Evolutionary conservation across 164 flowering plant species (phyloP), one percentile per base, ranked within the genome.

Genomic region (Litsea cubeba): DNA sequence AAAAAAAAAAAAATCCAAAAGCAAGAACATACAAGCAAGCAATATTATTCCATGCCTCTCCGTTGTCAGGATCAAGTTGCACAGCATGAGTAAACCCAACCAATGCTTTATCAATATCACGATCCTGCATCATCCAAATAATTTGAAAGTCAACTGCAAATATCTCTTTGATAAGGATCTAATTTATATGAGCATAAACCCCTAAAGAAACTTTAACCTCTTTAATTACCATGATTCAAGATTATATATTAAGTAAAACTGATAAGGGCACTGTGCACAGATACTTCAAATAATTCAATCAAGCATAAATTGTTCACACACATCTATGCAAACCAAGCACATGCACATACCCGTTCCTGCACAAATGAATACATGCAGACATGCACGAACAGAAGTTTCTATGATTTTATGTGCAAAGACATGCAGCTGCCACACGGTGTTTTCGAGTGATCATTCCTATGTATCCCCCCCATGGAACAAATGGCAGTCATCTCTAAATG

Each of bases 1-100:
- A 69, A 50, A n/a, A 10, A 50, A 62, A 2, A 20, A 5, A 20
- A 35, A 32, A 71, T 57, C n/a, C 18, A 6, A 35, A 60, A 23
- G 32, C 54, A 79, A 74, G 77, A 67, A 23, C 89, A 75, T 90
- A 92, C 94, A 93, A 76, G 77, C 97, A 92, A 78, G 94, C 99
- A 81, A 95, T 86, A 79, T 95, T 95, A 76, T 95, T 95, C 99
- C 99, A 95, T 71, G 98, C 98, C 83, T 95, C 99, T 72, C 98
- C 98, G 84, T 92, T 92, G 12, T 93, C 98, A 79, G 97, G 99
- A 85, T 95, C 99, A 81, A 92, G 94, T 81, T 93, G 91, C 79
- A 95, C 94, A 54, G 97, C 90, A 50, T 86, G 88, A 73, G 93
- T 89, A 79, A 93, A 95, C 2, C 84, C 97, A 78, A 87, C 93